phyloP scores from a whole-genome alignment of 768 basidiomycete species.

The Tulasnella sp. region DNA sequence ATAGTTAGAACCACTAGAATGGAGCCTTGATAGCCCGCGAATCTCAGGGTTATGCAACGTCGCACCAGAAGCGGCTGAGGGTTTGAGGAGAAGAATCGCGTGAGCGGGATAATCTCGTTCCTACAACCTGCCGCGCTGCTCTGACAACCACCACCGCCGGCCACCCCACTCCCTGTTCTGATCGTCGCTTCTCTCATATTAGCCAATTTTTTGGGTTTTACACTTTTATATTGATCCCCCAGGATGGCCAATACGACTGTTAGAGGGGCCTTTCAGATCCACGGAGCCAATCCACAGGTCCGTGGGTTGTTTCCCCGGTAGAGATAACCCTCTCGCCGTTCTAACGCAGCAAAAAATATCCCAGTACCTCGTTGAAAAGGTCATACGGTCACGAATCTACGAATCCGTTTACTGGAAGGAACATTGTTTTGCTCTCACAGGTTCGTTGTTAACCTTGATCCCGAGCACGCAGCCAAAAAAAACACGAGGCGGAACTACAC shows the following conservation, averaged over 20 bases:
- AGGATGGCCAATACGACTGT: constrained; percentile 93
- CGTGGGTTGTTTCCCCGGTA: neutral
- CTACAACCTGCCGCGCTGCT: no score
- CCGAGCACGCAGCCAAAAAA: neutral
- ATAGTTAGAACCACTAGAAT: neutral
- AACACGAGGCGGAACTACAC: neutral
- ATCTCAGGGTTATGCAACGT: no score
- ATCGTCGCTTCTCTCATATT: no score
- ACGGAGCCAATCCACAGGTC: constrained; percentile 96
- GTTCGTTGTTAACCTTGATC: constrained; percentile 35
- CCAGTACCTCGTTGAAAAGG: constrained; percentile 89
- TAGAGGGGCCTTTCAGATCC: constrained; percentile 76
- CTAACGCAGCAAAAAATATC: constrained; percentile 23
- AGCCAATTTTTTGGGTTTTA: no score
- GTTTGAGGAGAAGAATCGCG: neutral
- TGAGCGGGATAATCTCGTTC: neutral
- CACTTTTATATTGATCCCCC: neutral
- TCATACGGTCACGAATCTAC: constrained; percentile 92
- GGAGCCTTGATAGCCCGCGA: no score
- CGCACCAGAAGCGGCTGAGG: constrained; percentile 12
- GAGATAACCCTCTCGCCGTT: neutral
- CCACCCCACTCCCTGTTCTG: no score
- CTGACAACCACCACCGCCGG: no score
- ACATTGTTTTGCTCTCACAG: constrained; percentile 94
- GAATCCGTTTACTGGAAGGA: constrained; percentile 96